Evolutionary conservation across 805 yeast species (phyloP).

Genomic region (Ogataea kodamae): DNA sequence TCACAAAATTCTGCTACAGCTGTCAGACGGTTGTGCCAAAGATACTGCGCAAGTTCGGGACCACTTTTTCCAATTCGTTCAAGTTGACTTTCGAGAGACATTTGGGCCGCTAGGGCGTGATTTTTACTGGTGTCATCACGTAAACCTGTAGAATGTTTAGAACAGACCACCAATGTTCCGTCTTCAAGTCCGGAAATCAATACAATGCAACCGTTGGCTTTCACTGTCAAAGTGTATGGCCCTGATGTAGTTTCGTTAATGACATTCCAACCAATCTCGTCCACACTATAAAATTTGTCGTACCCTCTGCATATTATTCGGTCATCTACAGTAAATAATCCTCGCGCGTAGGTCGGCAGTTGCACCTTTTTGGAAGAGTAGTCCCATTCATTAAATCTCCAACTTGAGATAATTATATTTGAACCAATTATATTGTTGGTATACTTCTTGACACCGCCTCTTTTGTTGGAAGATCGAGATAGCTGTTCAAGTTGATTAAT

Average conservation of each 20-base stretch:
- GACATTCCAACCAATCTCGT: conserved; percentile 59
- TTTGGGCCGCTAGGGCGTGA: conserved; percentile 75
- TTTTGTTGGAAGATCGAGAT: conserved; percentile 11
- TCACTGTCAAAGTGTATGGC: conserved; percentile 76
- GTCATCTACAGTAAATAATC: conserved; percentile 57
- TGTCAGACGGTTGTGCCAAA: conserved; percentile 57
- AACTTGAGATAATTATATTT: conserved; percentile 33
- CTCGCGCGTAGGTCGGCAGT: conserved; percentile 79
- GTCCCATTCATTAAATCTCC: conserved; percentile 94
- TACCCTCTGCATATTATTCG: conserved; percentile 79
- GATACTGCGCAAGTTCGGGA: conserved; percentile 50
- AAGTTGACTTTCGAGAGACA: conserved; percentile 54
- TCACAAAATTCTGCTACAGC: conserved; percentile 94
- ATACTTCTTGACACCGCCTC: conserved; percentile 27
- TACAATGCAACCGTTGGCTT: conserved; percentile 93
- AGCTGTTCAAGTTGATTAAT: conserved; percentile 15
- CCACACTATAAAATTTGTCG: conserved; percentile 86
- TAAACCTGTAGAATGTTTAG: conserved; percentile 82
- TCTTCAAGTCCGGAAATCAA: conserved; percentile 73
- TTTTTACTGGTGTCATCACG: conserved; percentile 43
- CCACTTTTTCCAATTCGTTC: conserved; percentile 35
- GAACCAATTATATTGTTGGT: conserved; percentile 23
- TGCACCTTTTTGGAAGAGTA: conserved; percentile 52
- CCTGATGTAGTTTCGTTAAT: conserved; percentile 54
- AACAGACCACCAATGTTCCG: conserved; percentile 80